Conservation (phyloP, 768 basidiomycete species). For the Mycena rosella region DNA sequence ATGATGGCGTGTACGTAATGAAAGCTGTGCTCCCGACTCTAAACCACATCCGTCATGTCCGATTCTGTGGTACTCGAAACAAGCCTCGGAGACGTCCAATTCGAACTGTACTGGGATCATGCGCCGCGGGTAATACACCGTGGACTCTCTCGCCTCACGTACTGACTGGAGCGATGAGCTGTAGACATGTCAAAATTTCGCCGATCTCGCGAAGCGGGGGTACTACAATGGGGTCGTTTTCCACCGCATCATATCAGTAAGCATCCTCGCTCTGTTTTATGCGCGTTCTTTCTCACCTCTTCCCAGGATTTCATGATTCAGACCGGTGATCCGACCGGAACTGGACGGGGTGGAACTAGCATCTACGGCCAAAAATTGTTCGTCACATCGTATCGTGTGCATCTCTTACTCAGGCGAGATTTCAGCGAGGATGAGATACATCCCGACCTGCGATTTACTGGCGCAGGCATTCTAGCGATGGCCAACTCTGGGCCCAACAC, state of each 20-base stretch:
- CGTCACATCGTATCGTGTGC: conserved; percentile 41
- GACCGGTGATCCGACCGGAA: conserved; percentile 95
- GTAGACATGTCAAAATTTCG: conserved; percentile 96
- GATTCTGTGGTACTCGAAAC: conserved; percentile 85
- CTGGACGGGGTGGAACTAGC: conserved; percentile 91
- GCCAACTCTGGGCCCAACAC: conserved; percentile 98
- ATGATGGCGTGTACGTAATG: not conserved
- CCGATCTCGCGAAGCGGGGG: conserved; percentile 88
- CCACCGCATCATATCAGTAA: conserved; percentile 90
- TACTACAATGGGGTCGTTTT: conserved; percentile 94
- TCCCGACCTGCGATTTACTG: conserved; percentile 92
- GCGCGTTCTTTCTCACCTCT: not conserved
- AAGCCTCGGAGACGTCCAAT: conserved; percentile 85
- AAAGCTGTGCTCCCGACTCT: conserved; percentile 14
- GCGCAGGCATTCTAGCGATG: conserved; percentile 96
- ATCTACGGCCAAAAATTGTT: conserved; percentile 92
- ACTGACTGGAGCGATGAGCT: conserved; percentile 35
- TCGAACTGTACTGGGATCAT: conserved; percentile 95
- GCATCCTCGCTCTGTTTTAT: conserved; percentile 38
- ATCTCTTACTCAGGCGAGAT: conserved; percentile 3
- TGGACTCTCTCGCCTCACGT: not conserved
- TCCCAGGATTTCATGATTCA: conserved; percentile 96
- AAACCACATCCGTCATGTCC: conserved; percentile 39
- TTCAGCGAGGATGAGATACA: conserved; percentile 91
- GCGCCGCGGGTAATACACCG: conserved; percentile 74